Percentiles rank a stretch among this genome's conserved stretches.
Conservation (phyloP, 2,329 filamentous ascomycete genomes). For the Cladosporium sphaerospermum region DNA sequence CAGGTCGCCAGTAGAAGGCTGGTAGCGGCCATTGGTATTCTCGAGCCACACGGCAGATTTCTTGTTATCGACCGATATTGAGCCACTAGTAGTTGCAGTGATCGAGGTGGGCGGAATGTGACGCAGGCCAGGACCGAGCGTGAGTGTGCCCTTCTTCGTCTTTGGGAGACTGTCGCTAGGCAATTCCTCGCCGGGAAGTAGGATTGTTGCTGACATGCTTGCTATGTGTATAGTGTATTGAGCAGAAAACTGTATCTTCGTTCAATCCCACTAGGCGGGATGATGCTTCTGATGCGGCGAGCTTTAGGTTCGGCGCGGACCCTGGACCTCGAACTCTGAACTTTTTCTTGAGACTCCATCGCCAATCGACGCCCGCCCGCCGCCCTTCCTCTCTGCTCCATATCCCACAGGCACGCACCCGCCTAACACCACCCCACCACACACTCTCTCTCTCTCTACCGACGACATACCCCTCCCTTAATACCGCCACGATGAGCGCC, state of each 20-base stretch:
- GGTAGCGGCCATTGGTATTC: slow-evolving; percentile 64
- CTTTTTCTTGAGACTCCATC: not conserved
- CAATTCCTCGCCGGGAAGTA: slow-evolving; percentile 77
- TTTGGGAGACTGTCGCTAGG: slow-evolving; percentile 61
- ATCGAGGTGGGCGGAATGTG: slow-evolving; percentile 73
- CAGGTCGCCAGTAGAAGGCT: slow-evolving; percentile 72
- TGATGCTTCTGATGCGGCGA: not conserved
- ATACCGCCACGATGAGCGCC: slow-evolving; percentile 41
- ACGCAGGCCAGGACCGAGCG: slow-evolving; percentile 76
- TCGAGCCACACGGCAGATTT: slow-evolving; percentile 79
- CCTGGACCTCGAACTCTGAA: not conserved
- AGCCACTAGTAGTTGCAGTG: slow-evolving; percentile 60
- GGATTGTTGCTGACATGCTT: slow-evolving; percentile 39
- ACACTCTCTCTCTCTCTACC: not conserved
- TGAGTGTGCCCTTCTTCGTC: slow-evolving; percentile 59
- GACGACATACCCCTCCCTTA: slow-evolving; percentile 5
- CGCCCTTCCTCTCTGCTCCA: not conserved
- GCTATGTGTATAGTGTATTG: not conserved
- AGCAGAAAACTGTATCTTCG: too few species aligned
- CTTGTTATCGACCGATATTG: slow-evolving; percentile 59
- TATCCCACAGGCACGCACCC: not conserved
- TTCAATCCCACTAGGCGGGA: too few species aligned
- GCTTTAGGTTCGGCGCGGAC: not conserved
- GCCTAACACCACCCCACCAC: slow-evolving; percentile 1
- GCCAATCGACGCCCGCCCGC: not conserved